Conservation (phyloP, 2,329 filamentous ascomycete species). For the Phaeoacremonium minimum region DNA sequence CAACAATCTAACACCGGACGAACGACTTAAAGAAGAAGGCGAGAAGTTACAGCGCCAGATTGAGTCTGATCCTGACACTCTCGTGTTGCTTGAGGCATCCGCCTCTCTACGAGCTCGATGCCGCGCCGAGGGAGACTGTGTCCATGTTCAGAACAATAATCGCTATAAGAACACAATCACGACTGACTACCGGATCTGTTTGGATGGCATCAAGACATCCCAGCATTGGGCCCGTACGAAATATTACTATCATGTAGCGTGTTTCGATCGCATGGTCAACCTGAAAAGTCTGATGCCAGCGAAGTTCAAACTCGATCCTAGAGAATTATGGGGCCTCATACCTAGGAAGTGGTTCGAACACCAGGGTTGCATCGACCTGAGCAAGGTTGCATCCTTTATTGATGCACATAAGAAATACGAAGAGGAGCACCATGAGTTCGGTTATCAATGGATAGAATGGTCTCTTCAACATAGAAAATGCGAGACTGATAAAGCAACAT, state of each 20-base stretch:
- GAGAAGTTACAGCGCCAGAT: background rate
- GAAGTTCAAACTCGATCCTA: background rate
- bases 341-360: background rate
- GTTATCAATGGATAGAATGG: background rate
- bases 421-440: background rate
- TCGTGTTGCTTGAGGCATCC: background rate
- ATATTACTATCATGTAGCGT: background rate
- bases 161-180: background rate
- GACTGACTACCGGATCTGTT: background rate
- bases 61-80: background rate
- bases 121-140: background rate
- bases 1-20: background rate
- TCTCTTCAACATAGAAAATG: background rate
- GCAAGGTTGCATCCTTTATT: background rate
- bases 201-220: background rate
- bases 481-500: background rate
- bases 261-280: background rate
- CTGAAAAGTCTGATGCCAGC: background rate
- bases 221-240: background rate
- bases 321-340: background rate
- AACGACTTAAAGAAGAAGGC: background rate
- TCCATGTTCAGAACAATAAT: background rate
- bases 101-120: background rate
- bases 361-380: background rate
- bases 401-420: background rate